Conservation (phyloP, 495 filamentous ascomycete genomes). For the Apiosordaria backusii region DNA sequence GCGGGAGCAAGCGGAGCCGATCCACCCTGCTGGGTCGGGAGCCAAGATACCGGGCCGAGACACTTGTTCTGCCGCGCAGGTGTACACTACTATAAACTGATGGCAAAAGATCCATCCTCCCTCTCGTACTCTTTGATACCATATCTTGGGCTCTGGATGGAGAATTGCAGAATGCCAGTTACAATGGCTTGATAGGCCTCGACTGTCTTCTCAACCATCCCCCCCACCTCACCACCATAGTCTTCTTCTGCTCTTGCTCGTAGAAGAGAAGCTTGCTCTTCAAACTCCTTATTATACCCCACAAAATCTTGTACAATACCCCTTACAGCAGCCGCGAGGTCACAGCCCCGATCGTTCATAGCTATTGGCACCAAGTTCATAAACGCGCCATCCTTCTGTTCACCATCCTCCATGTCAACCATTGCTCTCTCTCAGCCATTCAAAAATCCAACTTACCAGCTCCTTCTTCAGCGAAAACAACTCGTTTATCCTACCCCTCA, state of each 20-base stretch:
- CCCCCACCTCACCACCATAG: not conserved
- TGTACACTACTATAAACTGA: conserved; percentile 6
- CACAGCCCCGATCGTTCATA: conserved; percentile 2
- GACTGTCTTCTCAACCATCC: not conserved
- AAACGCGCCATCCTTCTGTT: conserved; percentile 14
- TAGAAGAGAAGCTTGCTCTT: not conserved
- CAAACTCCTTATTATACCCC: conserved; percentile 13
- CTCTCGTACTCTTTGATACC: conserved; percentile 12
- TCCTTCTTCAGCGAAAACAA: conserved; percentile 25
- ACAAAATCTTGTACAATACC: not conserved
- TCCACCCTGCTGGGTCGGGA: not conserved
- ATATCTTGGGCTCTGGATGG: conserved; percentile 20
- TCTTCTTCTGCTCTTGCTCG: not conserved
- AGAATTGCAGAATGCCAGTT: conserved; percentile 20
- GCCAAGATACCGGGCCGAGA: not conserved
- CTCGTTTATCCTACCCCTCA: conserved; percentile 17
- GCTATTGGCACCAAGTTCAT: conserved; percentile 18
- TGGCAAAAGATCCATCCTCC: conserved; percentile 20
- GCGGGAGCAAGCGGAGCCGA: not conserved
- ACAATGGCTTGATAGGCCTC: conserved; percentile 16
- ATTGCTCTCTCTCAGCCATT: not conserved
- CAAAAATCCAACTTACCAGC: conserved; percentile 15
- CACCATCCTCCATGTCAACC: not conserved
- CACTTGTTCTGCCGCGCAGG: not conserved
- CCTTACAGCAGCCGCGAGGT: conserved; percentile 6